These are phyloP conservation scores for Tuber calosporum DNA, from an alignment of 495 filamentous ascomycete species.

Conservation along the genomic window DNA sequence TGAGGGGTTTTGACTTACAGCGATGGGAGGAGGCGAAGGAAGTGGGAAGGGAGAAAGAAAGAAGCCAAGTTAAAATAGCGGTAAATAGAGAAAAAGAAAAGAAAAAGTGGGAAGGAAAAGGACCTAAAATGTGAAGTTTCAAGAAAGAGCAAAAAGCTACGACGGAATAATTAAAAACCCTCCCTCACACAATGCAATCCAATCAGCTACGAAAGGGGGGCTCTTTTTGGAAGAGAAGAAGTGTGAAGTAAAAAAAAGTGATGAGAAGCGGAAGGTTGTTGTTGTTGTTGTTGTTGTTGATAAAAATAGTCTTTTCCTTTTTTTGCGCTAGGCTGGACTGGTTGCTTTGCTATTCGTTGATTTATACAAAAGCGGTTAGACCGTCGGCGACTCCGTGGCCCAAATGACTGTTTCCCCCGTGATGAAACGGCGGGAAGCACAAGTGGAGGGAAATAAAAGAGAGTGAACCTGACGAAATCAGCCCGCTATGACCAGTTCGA, in stretches of 20 bases:
- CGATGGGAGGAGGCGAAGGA: not conserved
- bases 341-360: not conserved
- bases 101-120: not conserved
- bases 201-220: not conserved
- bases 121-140: not conserved
- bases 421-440: conserved; percentile 27
- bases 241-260: not conserved
- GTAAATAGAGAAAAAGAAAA: not conserved
- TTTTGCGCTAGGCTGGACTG: not conserved
- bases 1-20: not conserved
- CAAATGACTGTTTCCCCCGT: conserved; percentile 14
- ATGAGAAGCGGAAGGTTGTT: conserved; percentile 4
- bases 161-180: too few species aligned
- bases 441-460: conserved; percentile 14
- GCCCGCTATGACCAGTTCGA: conserved; percentile 9
- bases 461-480: not conserved
- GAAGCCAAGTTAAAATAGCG: not conserved
- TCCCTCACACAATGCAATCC: not conserved
- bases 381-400: conserved; percentile 31
- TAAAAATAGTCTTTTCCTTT: not conserved
- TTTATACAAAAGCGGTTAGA: conserved; percentile 18
- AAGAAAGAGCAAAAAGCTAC: not conserved
- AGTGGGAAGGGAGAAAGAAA: not conserved
- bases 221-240: not conserved
- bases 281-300: conserved; percentile 5